Conservation (phyloP, 2,329 filamentous ascomycete species). For the Alternaria rosae region DNA sequence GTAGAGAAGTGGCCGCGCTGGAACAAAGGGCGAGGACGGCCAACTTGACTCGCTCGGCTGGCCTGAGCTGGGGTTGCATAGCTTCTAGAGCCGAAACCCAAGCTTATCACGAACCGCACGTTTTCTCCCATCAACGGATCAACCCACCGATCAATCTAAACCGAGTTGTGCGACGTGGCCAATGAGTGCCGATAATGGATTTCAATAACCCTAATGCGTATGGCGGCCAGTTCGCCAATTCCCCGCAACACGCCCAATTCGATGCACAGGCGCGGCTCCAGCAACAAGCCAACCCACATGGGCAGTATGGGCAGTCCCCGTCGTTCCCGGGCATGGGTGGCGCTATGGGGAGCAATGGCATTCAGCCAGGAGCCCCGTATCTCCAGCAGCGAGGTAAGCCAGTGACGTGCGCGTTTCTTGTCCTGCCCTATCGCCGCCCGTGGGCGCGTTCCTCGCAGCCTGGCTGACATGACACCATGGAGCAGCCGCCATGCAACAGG, state of each 20-base stretch:
- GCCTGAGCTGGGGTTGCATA: slow-evolving; percentile 6
- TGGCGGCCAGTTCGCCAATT: slow-evolving; percentile 42
- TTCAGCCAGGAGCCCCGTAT: slow-evolving; percentile 45
- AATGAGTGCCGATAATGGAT: slow-evolving; percentile 50
- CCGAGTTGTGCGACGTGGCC: slow-evolving; percentile 48
- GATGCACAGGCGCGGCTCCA: slow-evolving; percentile 47
- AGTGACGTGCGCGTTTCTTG: slow-evolving; percentile 20
- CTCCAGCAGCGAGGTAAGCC: slow-evolving; percentile 51
- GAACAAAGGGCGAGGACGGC: neutral
- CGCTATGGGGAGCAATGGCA: slow-evolving; percentile 25
- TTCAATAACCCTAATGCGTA: slow-evolving; percentile 49
- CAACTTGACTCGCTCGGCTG: slow-evolving; percentile 19
- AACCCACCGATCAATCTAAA: slow-evolving; percentile 47
- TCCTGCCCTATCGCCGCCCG: slow-evolving; percentile 22
- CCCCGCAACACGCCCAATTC: slow-evolving; percentile 44
- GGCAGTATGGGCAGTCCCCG: slow-evolving; percentile 44
- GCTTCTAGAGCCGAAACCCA: slow-evolving; percentile 14
- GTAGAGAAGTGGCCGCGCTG: neutral
- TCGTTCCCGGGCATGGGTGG: slow-evolving; percentile 32
- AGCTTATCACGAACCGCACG: slow-evolving; percentile 46
- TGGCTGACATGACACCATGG: slow-evolving; percentile 22
- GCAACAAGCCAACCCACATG: slow-evolving; percentile 40
- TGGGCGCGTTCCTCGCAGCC: slow-evolving; percentile 18
- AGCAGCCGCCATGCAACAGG: slow-evolving; percentile 37
- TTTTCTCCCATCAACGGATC: slow-evolving; percentile 33